Percentiles rank a stretch among this genome's conserved stretches.
These are phyloP conservation scores for Fomitopsis betulina DNA, from an alignment of 1,284 basidiomycete species.

Conservation along the genomic window DNA sequence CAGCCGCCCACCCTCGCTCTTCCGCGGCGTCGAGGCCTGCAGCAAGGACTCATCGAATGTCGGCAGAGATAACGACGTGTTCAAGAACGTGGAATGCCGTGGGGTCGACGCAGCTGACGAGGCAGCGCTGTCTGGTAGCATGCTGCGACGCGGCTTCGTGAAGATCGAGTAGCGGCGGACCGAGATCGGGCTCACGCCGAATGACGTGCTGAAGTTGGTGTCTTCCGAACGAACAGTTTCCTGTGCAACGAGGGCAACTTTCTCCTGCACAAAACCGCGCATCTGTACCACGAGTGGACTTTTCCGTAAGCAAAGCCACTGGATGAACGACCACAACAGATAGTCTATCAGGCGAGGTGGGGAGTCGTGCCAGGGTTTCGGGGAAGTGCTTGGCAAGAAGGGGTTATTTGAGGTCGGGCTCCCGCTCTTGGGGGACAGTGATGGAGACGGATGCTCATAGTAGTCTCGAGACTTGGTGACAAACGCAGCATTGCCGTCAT, in stretches of 20 bases:
- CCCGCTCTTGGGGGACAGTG: constrained; percentile 37
- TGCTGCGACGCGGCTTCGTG: constrained; percentile 41
- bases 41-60: constrained; percentile 21
- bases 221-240: constrained; percentile 32
- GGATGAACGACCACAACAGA: constrained; percentile 68
- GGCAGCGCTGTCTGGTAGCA: constrained; percentile 26
- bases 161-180: constrained; percentile 41
- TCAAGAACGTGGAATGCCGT: constrained; percentile 43
- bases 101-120: constrained; percentile 40
- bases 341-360: constrained; percentile 66
- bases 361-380: constrained; percentile 16
- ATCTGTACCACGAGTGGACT: constrained; percentile 64
- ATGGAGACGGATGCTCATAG: constrained; percentile 42
- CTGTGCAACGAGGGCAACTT: constrained; percentile 45
- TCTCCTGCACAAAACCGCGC: constrained; percentile 59
- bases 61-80: constrained; percentile 24
- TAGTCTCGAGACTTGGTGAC: constrained; percentile 35
- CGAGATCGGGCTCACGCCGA: constrained; percentile 22
- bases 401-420: constrained; percentile 18
- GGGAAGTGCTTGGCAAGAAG: constrained; percentile 17
- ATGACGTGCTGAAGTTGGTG: constrained; percentile 23
- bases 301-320: constrained; percentile 60
- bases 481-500: constrained; percentile 56
- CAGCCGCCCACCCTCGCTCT: constrained; percentile 28
- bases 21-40: constrained; percentile 22